Evolutionary conservation across 208 protist species (phyloP).

Genomic region (Trypanosoma boissoni): DNA sequence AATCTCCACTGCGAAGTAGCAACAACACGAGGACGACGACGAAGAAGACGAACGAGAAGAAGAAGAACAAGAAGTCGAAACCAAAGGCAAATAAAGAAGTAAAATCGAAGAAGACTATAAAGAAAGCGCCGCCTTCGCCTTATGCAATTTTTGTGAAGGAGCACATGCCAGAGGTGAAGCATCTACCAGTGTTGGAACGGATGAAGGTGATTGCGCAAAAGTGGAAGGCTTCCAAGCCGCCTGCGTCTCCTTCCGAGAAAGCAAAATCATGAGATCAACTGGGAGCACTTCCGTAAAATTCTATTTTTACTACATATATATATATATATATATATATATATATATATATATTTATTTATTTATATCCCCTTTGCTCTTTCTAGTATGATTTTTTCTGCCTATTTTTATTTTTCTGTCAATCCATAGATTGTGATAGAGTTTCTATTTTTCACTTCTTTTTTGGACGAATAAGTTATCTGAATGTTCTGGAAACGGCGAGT

Average conservation of each 20-base stretch:
- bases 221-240: slow-evolving; percentile 40
- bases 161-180: slow-evolving; percentile 51
- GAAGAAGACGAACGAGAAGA: slow-evolving; percentile 1
- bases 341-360: not conserved
- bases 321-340: not conserved
- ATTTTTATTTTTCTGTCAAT: no score
- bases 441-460: no score
- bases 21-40: slow-evolving; percentile 13
- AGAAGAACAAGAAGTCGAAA: not conserved
- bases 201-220: slow-evolving; percentile 54
- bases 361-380: no score
- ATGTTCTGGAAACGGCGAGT: no score
- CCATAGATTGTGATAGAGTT: no score
- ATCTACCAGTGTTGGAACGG: slow-evolving; percentile 43
- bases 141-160: slow-evolving; percentile 69
- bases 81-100: not conserved
- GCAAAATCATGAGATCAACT: not conserved
- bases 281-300: not conserved
- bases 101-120: slow-evolving; percentile 17
- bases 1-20: not conserved
- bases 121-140: slow-evolving; percentile 20
- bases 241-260: slow-evolving; percentile 19
- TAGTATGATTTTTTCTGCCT: no score
- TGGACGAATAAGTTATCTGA: no score
- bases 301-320: no score